Conservation (phyloP, 2,329 filamentous ascomycete species). For the Davidsoniella eucalypti region DNA sequence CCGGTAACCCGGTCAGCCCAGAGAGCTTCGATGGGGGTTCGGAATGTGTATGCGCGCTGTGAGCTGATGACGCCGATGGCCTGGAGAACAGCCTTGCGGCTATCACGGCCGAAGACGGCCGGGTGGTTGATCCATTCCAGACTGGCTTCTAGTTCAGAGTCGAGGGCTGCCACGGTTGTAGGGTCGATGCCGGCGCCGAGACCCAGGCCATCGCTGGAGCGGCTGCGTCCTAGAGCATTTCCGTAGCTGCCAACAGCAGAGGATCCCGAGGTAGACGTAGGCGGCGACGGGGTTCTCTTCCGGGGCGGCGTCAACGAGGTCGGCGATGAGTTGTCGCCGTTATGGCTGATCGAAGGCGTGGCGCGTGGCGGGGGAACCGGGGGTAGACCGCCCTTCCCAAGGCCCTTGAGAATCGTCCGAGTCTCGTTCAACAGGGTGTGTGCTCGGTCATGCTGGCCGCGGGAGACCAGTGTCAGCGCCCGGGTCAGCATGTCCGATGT, state of each 20-base stretch:
- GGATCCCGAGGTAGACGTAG: constrained; percentile 30
- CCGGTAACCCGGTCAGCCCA: constrained; percentile 76
- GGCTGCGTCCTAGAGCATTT: constrained; percentile 29
- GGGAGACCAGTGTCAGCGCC: constrained; percentile 75
- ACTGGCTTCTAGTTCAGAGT: constrained; percentile 76
- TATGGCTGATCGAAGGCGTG: constrained; percentile 20
- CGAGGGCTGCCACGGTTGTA: constrained; percentile 67
- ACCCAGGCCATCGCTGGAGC: constrained; percentile 41
- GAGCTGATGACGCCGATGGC: constrained; percentile 93
- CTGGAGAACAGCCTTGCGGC: constrained; percentile 86
- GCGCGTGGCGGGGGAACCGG: constrained; percentile 53
- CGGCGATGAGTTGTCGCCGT: constrained; percentile 21
- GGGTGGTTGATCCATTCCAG: constrained; percentile 97
- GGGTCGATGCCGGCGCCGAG: constrained; percentile 64
- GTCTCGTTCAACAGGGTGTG: constrained; percentile 88
- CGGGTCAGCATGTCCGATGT: constrained; percentile 96
- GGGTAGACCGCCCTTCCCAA: constrained; percentile 86
- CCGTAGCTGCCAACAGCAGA: constrained; percentile 24
- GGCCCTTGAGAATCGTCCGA: constrained; percentile 81
- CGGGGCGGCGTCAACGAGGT: constrained; percentile 33
- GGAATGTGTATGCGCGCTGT: constrained; percentile 84
- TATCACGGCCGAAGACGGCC: constrained; percentile 84
- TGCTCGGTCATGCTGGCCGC: constrained; percentile 83
- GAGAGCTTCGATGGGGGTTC: constrained; percentile 72
- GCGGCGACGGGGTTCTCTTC: constrained; percentile 39